Percentiles rank a stretch among this genome's conserved stretches.
These are phyloP conservation scores for Byssochlamys sp. DNA, from an alignment of 2,329 filamentous ascomycete genomes.

Conservation along the genomic window DNA sequence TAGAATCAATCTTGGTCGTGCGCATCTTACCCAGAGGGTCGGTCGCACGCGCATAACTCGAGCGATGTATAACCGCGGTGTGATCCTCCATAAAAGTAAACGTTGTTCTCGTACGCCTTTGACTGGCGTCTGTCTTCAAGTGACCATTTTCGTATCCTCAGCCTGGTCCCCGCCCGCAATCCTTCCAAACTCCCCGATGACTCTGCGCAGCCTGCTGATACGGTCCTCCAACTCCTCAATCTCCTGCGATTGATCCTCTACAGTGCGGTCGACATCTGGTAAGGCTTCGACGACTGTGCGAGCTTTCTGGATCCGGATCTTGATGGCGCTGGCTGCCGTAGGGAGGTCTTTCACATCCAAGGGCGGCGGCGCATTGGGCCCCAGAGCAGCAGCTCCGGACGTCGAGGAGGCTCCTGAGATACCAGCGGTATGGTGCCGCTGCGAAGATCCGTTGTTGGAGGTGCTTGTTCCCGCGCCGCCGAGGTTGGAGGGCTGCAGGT, in stretches of 20 bases:
- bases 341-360: conserved; percentile 67
- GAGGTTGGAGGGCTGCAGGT: conserved; percentile 21
- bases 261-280: conserved; percentile 35
- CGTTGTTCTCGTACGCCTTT: not conserved
- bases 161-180: conserved; percentile 14
- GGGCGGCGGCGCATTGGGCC: conserved; percentile 29
- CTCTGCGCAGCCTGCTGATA: conserved; percentile 28
- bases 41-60: not conserved
- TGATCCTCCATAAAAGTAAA: not conserved
- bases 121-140: not conserved
- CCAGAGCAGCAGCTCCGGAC: conserved; percentile 13
- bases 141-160: conserved; percentile 15
- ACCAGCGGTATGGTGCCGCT: conserved; percentile 20
- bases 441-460: conserved; percentile 9
- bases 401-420: conserved; percentile 14
- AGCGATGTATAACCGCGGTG: not conserved
- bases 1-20: not conserved
- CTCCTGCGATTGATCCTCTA: conserved; percentile 36
- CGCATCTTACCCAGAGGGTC: not conserved
- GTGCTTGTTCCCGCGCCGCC: conserved; percentile 17
- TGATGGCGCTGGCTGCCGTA: conserved; percentile 65
- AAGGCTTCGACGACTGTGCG: conserved; percentile 40
- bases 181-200: conserved; percentile 33
- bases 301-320: conserved; percentile 74
- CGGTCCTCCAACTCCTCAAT: conserved; percentile 33